These are phyloP conservation scores for Lasiosphaeria hispida DNA, from an alignment of 495 filamentous ascomycete species.

Conservation along the genomic window DNA sequence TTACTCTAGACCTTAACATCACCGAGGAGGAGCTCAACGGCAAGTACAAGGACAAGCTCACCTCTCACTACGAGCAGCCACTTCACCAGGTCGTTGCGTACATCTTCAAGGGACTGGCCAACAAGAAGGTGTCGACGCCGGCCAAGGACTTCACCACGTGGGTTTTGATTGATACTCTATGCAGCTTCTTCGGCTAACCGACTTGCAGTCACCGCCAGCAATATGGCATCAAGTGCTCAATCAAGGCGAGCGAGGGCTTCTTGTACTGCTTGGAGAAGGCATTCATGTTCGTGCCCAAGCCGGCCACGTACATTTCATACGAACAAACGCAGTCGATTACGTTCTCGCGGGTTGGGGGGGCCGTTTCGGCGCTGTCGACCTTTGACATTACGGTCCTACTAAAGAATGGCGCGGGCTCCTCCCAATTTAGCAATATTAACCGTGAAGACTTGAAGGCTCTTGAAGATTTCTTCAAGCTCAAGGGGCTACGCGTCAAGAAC, in stretches of 20 bases:
- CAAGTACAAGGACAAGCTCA: slow-evolving; percentile 87
- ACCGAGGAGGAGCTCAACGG: slow-evolving; percentile 79
- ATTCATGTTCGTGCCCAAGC: slow-evolving; percentile 98
- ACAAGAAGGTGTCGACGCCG: slow-evolving; percentile 89
- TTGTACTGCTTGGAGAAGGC: slow-evolving; percentile 97
- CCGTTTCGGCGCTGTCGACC: slow-evolving; percentile 88
- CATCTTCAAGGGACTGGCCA: slow-evolving; percentile 89
- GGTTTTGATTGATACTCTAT: slow-evolving; percentile 7
- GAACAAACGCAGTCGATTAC: slow-evolving; percentile 86
- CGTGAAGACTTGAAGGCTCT: slow-evolving; percentile 95
- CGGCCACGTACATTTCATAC: slow-evolving; percentile 91
- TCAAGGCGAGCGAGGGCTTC: slow-evolving; percentile 97
- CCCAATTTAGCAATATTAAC: slow-evolving; percentile 99
- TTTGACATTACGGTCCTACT: slow-evolving; percentile 93
- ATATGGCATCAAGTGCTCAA: slow-evolving; percentile 96
- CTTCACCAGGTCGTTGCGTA: slow-evolving; percentile 87
- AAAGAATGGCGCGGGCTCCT: slow-evolving; percentile 72
- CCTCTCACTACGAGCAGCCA: slow-evolving; percentile 84
- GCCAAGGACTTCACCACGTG: slow-evolving; percentile 86
- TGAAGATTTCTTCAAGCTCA: slow-evolving; percentile 92
- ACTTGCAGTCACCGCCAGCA: slow-evolving; percentile 75
- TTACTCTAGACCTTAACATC: slow-evolving; percentile 94
- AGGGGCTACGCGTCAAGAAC: slow-evolving; percentile 93
- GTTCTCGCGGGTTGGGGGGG: slow-evolving; percentile 93
- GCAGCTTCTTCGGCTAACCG: slow-evolving; percentile 7